Evolutionary conservation across 192 early-diverging fungal species (phyloP).

Genomic region (Nowakowskiella sp.): DNA sequence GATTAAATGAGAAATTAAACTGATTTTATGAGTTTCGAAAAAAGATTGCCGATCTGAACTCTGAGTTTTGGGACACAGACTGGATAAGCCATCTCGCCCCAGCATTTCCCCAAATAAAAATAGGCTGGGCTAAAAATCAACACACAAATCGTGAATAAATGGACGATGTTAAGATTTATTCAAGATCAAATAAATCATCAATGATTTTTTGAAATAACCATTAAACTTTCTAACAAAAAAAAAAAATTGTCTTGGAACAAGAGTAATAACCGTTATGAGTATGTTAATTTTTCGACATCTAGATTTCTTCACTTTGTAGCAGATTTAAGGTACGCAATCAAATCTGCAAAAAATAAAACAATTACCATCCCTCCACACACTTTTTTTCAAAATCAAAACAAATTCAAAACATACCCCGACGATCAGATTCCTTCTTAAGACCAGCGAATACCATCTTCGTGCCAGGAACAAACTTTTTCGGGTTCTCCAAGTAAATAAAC

Average conservation of each 20-base stretch:
- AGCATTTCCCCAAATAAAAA: neutral
- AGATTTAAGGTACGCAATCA: constrained; percentile 89
- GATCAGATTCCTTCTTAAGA: constrained; percentile 66
- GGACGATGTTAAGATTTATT: too few species aligned
- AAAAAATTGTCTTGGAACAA: too few species aligned
- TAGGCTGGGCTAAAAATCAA: neutral
- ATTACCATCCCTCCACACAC: constrained; percentile 8
- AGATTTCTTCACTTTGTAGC: constrained; percentile 43
- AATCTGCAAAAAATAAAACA: constrained; percentile 50
- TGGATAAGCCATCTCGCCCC: neutral
- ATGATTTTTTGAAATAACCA: too few species aligned
- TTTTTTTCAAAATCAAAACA: neutral
- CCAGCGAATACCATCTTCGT: constrained; percentile 99
- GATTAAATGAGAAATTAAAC: neutral
- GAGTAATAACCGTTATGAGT: too few species aligned
- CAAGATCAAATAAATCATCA: too few species aligned
- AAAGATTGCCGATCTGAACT: neutral
- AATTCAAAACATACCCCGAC: constrained; percentile 16
- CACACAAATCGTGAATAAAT: too few species aligned
- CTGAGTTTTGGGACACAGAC: neutral
- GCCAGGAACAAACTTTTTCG: constrained; percentile 77
- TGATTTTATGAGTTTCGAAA: neutral
- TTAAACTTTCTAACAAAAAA: too few species aligned
- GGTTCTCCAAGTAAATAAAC: constrained; percentile 90
- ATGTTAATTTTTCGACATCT: too few species aligned